Percentiles rank a stretch among this genome's conserved stretches.
phyloP scores from a whole-genome alignment of 495 filamentous ascomycete genomes.

The Hypoxylon rickii region DNA sequence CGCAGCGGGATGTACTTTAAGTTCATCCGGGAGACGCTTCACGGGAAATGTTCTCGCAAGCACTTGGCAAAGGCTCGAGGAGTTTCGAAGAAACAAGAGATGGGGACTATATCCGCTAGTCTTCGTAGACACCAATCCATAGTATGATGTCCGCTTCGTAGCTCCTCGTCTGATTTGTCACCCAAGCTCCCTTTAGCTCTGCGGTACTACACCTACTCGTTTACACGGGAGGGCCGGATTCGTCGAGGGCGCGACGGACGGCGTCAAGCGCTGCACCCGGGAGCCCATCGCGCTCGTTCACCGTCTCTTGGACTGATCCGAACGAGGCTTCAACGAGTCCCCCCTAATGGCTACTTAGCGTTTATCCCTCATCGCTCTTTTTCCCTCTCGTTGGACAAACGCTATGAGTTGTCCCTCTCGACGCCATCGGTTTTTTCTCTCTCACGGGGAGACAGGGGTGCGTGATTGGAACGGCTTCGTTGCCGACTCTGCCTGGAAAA shows the following conservation, averaged over 20 bases:
- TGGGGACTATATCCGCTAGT: too few species aligned
- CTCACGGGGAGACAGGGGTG: slow-evolving; percentile 31
- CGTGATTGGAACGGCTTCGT: slow-evolving; percentile 36
- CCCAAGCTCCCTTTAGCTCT: slow-evolving; percentile 1
- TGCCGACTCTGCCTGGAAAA: slow-evolving; percentile 36
- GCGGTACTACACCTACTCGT: slow-evolving; percentile 11
- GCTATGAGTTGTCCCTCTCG: slow-evolving; percentile 36
- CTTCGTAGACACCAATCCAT: too few species aligned
- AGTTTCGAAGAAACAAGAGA: too few species aligned
- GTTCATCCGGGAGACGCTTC: slow-evolving; percentile 26
- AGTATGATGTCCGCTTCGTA: too few species aligned
- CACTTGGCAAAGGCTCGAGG: too few species aligned
- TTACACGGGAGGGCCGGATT: slow-evolving; percentile 18
- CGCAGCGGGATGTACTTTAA: slow-evolving; percentile 33
- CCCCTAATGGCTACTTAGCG: slow-evolving; percentile 16
- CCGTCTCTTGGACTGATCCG: slow-evolving; percentile 21
- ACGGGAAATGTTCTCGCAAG: slow-evolving; percentile 28
- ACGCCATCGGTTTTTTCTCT: slow-evolving; percentile 27
- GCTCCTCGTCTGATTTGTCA: slow-evolving; percentile 11
- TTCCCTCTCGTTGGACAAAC: slow-evolving; percentile 33
- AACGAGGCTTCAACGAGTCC: slow-evolving; percentile 25
- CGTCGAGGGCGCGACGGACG: slow-evolving; percentile 6
- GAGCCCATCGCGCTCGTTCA: slow-evolving; percentile 12
- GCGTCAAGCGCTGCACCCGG: slow-evolving; percentile 15
- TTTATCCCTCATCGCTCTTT: slow-evolving; percentile 13